Base-by-base conservation (phyloP, 1,139 yeast genomes). In the Zygoascus meyerae region DNA sequence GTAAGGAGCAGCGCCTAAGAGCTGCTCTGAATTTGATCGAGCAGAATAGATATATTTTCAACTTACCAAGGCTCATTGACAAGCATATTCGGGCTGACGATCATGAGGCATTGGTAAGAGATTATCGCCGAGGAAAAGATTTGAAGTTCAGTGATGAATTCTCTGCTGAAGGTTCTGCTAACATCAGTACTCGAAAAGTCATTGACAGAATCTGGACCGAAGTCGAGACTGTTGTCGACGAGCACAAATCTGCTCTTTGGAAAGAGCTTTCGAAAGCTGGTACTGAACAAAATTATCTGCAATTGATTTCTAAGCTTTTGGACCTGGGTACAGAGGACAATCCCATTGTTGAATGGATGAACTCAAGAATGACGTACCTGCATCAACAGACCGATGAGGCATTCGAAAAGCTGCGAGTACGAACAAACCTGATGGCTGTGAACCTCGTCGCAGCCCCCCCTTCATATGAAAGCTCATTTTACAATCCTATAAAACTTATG, bases 51-150 rank as follows among this genome's bases (percentile, higher is more conserved):
- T 74, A 74, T 49, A 72, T 87, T 47, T 82, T 92, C 59, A 84
- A 86, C 60, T 71, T 89, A 42, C 95, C 97, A 0, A 75, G 74
- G 32, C 69, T 67, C 9, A 69, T 92, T 48, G 67, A 74, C 34
- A 66, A 63, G n/a, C 74, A 75, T 53, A 71, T 87, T 28, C 68
- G 74, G 16, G 70, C 70, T 26, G 77, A 79, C 48, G 84, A 89
- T 56, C 90, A 86, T 58, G 86, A 83, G 48, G 74, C 77, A 36
- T 74, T 92, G 40, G 71, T 87, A 40, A 76, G 81, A 41, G 87
- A 83, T 55, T 87, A 86, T 62, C 73, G 79, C 46, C 67, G 74
- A 39, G 92, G 84, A 3, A 66, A 69, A 44, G 69, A 65, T 48
- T 64, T 73, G 45, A 59, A 67, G 55, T 55, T 56, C 37, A 52